Evolutionary conservation across 164 flowering plant genomes (phyloP).

Genomic region (Aristolochia contorta): DNA sequence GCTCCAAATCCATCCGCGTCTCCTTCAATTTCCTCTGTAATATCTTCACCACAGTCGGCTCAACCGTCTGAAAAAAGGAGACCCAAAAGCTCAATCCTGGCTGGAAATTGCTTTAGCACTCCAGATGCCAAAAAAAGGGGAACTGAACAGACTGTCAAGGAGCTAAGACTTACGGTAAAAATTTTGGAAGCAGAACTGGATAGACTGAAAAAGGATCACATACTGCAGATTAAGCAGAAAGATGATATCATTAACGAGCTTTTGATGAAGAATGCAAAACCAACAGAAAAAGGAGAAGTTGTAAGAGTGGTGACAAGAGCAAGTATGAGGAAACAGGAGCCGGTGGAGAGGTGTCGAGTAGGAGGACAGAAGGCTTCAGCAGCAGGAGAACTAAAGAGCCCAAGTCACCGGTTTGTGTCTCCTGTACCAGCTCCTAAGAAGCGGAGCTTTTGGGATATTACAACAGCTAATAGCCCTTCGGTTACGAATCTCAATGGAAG

Average conservation of each 20-base stretch:
- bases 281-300: slow-evolving; percentile 13
- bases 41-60: slow-evolving; percentile 48
- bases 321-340: slow-evolving; percentile 42
- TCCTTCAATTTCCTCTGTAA: slow-evolving; percentile 40
- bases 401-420: slow-evolving; percentile 53
- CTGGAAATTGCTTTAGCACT: slow-evolving; percentile 49
- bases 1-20: slow-evolving; percentile 54
- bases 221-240: slow-evolving; percentile 55
- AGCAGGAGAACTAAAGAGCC: slow-evolving; percentile 56
- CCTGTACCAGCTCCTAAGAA: slow-evolving; percentile 78
- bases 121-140: slow-evolving; percentile 52
- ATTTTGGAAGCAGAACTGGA: slow-evolving; percentile 56
- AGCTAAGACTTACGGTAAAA: slow-evolving; percentile 39
- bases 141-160: slow-evolving; percentile 36
- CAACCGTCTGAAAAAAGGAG: slow-evolving; percentile 37
- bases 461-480: slow-evolving; percentile 76
- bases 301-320: slow-evolving; percentile 48
- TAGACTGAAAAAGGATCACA: slow-evolving; percentile 61
- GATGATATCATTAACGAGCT: slow-evolving; percentile 59
- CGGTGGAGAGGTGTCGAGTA: slow-evolving; percentile 7
- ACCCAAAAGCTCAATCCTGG: slow-evolving; percentile 36
- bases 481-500: slow-evolving; percentile 45
- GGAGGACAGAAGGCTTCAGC: slow-evolving; percentile 5
- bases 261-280: slow-evolving; percentile 28
- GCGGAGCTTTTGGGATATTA: slow-evolving; percentile 86